Base-by-base conservation (phyloP, 1,139 yeast species). In the Kodamaea arcana region DNA sequence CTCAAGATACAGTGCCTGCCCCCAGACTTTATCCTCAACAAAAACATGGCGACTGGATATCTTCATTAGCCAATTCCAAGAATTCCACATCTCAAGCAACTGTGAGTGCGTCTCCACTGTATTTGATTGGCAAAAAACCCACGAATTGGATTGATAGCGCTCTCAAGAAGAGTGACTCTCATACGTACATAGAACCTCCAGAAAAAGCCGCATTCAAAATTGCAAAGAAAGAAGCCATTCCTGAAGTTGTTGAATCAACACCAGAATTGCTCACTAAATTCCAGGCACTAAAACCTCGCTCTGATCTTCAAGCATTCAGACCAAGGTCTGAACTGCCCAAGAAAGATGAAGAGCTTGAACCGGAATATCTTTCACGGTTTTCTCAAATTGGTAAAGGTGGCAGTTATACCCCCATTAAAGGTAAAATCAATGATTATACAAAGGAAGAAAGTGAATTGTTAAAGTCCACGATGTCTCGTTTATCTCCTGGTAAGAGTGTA, bases 71-170 rank as follows among this genome's bases (percentile, higher is more conserved):
- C 3, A 40, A 49, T 24, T 47, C 54, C 3, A 43, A 47, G 36
- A 29, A 35, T 35, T 20, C 47, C 35, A 12, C 42, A 40, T 30
- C 34, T 9, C 36, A 32, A 17, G 29, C 27, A 24, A 36, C 33
- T 15, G 20, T 27, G 4, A 24, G 7, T 4, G 27, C 15, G n/a
- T 18, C 33, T 15, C 32, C 32, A 3, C 29, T 27, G 13, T 14
- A 27, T 7, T 32, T 41, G 9, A 33, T 41, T 4, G 44, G 37
- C 8, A 45, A 43, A 33, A 45, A 45, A 27, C 51, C 47, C 6
- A 47, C 44, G 15, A 44, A 47, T 15, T 51, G 54, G 55, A 40
- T 51, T n/a, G 53, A 50, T 27, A 49, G 54, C 38, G 51, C 52
- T 3, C 33, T 48, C n/a, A 44, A 46, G 28, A 48, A 48, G 41